phyloP scores from a whole-genome alignment of 2,329 filamentous ascomycete species.

The Cucurbitaria berberidis region DNA sequence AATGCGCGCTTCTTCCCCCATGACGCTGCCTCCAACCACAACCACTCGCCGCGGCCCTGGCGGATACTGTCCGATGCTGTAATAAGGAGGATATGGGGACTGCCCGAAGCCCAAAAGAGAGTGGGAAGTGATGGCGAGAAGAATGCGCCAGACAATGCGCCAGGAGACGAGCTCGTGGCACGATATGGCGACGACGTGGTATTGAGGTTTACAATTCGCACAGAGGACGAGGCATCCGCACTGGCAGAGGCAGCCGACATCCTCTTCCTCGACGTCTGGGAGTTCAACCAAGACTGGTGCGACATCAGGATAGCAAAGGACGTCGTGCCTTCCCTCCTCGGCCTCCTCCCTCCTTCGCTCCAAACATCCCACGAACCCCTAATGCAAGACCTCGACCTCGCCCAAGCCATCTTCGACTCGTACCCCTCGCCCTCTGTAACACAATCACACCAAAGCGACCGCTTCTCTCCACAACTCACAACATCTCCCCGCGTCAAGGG shows the following conservation, averaged over 20 bases:
- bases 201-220: constrained; percentile 81
- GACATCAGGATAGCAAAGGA: constrained; percentile 82
- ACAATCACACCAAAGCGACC: constrained; percentile 31
- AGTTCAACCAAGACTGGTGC: constrained; percentile 78
- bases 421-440: constrained; percentile 62
- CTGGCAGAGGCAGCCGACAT: constrained; percentile 75
- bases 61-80: constrained; percentile 47
- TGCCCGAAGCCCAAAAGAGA: constrained; percentile 27
- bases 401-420: constrained; percentile 76
- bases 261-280: constrained; percentile 90
- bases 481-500: constrained; percentile 56
- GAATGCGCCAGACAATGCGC: constrained; percentile 2
- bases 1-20: constrained; percentile 18
- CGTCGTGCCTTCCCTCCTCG: constrained; percentile 78
- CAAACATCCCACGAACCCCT: constrained; percentile 74
- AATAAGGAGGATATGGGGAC: constrained; percentile 40
- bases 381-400: constrained; percentile 73
- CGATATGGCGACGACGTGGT: constrained; percentile 84
- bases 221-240: constrained; percentile 69
- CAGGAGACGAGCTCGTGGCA: constrained; percentile 40
- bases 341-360: constrained; percentile 76
- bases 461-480: constrained; percentile 37
- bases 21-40: constrained; percentile 18
- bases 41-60: constrained; percentile 41
- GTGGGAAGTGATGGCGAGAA: neutral